Evolutionary conservation across 2,329 filamentous ascomycete species (phyloP), one percentile per base, ranked within the genome.

Genomic region (Colletotrichum orbiculare): DNA sequence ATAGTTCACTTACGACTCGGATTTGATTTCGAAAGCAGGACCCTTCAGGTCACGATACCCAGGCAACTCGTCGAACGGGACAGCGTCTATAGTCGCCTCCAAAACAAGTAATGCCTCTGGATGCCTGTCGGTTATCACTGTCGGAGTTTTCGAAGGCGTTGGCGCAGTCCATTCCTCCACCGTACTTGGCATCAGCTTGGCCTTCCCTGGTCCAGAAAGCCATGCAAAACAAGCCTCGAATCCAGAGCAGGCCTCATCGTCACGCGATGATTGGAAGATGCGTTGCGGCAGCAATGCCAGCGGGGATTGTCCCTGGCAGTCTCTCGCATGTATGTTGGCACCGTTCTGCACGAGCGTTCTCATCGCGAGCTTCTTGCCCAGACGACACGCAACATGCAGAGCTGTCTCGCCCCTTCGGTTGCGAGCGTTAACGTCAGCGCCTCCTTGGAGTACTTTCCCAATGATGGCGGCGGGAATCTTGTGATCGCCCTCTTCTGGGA

Each of bases 341-440:
- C 81, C 80, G 3, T 74, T 69, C n/a, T 79, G 74, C 8, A 83
- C 74, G 10, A 87, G 74, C 8, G 79, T 78, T 12, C 77, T 78
- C 17, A 83, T 72, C 0, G 84, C 84, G 3, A 83, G 77, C 72
- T 85, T 86, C 53, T 82, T 79, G 0, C 85, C 85, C n/a, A 81
- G 76, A 2, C 83, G 78, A 2, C 83, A 83, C 0, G 85, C 85
- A 5, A 87, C 71, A 41, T 86, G 82, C 34, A 87, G 76, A 0
- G 84, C 80, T 0, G 85, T 87, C 73, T 87, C 85, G 43, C 85
- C 85, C 0, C 76, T 73, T 4, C 83, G 76, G 69, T 87, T 87
- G 35, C 84, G 81, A 5, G 79, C 80, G 56, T 86, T 76, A 3
- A 86, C 25, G 3, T 46, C 43, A n/a, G 15, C 43, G 4, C 43